Base-by-base conservation (phyloP, 2,329 filamentous ascomycete genomes). In the Fusarium nurragi region DNA sequence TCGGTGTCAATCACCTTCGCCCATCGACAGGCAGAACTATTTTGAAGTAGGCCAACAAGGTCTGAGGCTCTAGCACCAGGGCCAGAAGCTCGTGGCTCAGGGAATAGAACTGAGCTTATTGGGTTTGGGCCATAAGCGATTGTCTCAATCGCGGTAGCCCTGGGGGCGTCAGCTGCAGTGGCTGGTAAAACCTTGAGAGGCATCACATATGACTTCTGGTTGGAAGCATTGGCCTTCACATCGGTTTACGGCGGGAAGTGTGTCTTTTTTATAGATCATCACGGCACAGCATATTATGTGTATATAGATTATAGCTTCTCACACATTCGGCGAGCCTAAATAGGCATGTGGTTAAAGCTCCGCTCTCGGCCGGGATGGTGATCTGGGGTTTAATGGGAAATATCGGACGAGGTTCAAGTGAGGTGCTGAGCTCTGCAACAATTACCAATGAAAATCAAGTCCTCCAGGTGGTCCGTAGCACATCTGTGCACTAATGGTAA, bases 171-270 rank as follows among this genome's bases (percentile, higher is more conserved):
- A 34, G 71, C 71, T 38, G 73, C 74, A 7, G 64, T 74, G 18
- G 77, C 77, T 21, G 70, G 67, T 10, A 74, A 67, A 14, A 80
- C 64, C 67, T 75, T 61, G 23, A 82, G 77, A 39, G 76, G 73
- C 80, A 81, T 81, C 10, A 12, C 58, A 19, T 10, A 48, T 14
- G 13, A 25, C 21, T 30, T n/a, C 26, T 21, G 21, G 5, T 30
- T 19, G 12, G 18, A 22, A 41, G 11, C 22, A n/a, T 22, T 19
- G 9, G 8, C 22, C 4, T 34, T 39, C 6, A 26, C 16, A 16
- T 13, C 4, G 16, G 9, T 14, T 7, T 8, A 16, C 14, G 23
- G 13, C 10, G n/a, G 21, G 9, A 13, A 9, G 4, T 4, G 8
- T 46, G 11, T 21, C 18, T 45, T 25, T 16, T 16, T 16, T 49